Base-by-base conservation (phyloP, 2,329 filamentous ascomycete species). In the Pseudogymnoascus sp. region DNA sequence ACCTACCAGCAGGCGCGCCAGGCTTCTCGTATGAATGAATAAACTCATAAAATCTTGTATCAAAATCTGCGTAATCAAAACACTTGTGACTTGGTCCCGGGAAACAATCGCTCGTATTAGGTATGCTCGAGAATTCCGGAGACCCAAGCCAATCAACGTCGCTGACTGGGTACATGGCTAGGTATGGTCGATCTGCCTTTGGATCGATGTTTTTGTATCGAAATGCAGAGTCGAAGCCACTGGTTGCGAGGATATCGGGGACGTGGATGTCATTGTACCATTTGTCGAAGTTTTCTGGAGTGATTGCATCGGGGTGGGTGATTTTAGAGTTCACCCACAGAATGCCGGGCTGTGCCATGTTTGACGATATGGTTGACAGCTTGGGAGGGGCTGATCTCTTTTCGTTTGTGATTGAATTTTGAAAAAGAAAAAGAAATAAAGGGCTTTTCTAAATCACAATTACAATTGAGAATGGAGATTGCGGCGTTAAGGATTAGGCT, bases 261-360 rank as follows among this genome's bases (percentile, higher is more conserved):
- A 66, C 42, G 14, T 66, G 65, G 31, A 61, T 61, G 21, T 62
- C 37, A 23, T 61, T 31, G 42, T 66, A 66, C 65, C 65, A 66
- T 36, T 40, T 59, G 21, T 60, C 37, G 38, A 63, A 65, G 14
- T 53, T 36, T 18, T 61, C 31, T 2, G 25, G 21, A 3, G 62
- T 25, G 21, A 66, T 43, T 11, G 63, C 6, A 14, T 28, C 25
- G 3, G 62, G 49, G 1, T 34, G 37, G 3, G 63, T 53, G 9
- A 63, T 65, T 37, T 61, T 63, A 60, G 64, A 63, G 36, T 62
- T 64, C 14, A 65, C 64, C 59, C 62, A 65, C 28, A 65, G 40
- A 7, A 66, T 36, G 2, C 53, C 62, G 25, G 60, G 25, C 21
- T 28, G 36, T 38, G 37, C 59, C 21, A 63, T 62, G 14, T 62